A percentile compares a stretch with the other conserved stretches of the same genome.
These are phyloP conservation scores for Sarcomyxa edulis DNA, from an alignment of 768 basidiomycete genomes.

Conservation along the genomic window DNA sequence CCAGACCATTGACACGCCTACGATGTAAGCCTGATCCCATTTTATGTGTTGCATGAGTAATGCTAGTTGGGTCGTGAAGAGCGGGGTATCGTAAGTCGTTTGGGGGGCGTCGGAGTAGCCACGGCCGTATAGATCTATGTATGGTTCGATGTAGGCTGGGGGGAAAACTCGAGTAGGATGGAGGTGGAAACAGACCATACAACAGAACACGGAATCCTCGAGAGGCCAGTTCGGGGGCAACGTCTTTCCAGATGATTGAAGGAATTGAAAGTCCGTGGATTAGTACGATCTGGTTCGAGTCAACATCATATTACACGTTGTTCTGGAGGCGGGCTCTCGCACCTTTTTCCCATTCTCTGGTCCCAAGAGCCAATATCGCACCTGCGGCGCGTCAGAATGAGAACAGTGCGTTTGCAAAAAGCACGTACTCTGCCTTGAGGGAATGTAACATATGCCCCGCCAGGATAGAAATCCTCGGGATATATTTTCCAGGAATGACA, in stretches of 20 bases:
- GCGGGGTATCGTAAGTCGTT: slow-evolving; percentile 54
- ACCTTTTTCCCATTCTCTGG: slow-evolving; percentile 67
- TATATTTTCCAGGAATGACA: slow-evolving; percentile 66
- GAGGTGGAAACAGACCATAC: slow-evolving; percentile 48
- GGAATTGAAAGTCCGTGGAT: slow-evolving; percentile 79
- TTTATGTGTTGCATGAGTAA: slow-evolving; percentile 73
- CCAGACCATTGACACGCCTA: slow-evolving; percentile 73
- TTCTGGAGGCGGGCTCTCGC: too few relatives aligned
- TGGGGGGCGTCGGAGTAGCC: slow-evolving; percentile 82
- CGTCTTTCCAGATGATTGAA: slow-evolving; percentile 71
- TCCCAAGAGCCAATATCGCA: slow-evolving; percentile 75
- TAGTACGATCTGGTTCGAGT: slow-evolving; percentile 57
- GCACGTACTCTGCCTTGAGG: slow-evolving; percentile 58
- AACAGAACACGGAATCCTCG: slow-evolving; percentile 70
- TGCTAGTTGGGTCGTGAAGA: slow-evolving; percentile 77
- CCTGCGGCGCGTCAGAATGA: slow-evolving; percentile 26
- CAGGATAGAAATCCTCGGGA: slow-evolving; percentile 61
- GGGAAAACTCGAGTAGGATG: background rate
- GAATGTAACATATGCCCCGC: slow-evolving; percentile 58
- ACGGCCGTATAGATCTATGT: slow-evolving; percentile 70
- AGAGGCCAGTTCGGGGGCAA: slow-evolving; percentile 58
- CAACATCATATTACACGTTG: too few relatives aligned
- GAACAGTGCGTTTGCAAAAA: slow-evolving; percentile 1
- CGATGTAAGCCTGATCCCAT: slow-evolving; percentile 63
- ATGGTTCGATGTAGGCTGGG: too few relatives aligned